Evolutionary conservation across 768 basidiomycete genomes (phyloP), one percentile per base, ranked within the genome.

Genomic region (Termitomyces sp.): DNA sequence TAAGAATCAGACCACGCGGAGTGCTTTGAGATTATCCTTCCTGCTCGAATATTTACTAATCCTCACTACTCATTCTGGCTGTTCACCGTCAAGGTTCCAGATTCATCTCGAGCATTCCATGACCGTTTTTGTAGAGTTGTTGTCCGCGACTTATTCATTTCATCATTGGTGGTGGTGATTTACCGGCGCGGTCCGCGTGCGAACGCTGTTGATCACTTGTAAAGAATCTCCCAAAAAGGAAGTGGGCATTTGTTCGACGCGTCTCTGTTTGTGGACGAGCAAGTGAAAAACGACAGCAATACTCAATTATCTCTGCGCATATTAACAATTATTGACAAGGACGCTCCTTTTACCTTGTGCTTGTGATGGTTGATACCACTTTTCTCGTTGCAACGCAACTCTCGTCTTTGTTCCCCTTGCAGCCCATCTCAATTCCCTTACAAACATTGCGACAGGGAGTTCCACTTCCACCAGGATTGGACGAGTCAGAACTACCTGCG

Each of bases 351-450:
- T 18, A 35, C 26, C 22, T 33, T 46, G 13, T 32, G 3, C 40
- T 9, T n/a, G 18, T 36, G 43, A 74, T 75, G 73, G 32, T 54
- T 3, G 72, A 73, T 43, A 67, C 67, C 18, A 65, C 69, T n/a
- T 72, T 83, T 60, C 67, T 88, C 33, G 74, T 86, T 55, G 73
- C 85, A 4, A 75, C 83, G 5, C 85, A 86, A 55, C 71, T 90
- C 43, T 90, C 88, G 1, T 81, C 87, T 2, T 74, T 90, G 46
- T 84, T 78, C 62, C 75, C 84, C 3, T 67, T 79, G 9, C 79
- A 80, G 40, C 75, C 83, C 0, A 74, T 77, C 9, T 77, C 79
- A 0, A 70, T 84, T 52, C 72, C 80, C 8, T 71, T 91, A 24
- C 81, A 81, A 61, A 88, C 90, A 7, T 72, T 78, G 54, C 83